These are phyloP conservation scores for Prototheca cutis DNA, from an alignment of 163 green algal genomes.

Conservation along the genomic window DNA sequence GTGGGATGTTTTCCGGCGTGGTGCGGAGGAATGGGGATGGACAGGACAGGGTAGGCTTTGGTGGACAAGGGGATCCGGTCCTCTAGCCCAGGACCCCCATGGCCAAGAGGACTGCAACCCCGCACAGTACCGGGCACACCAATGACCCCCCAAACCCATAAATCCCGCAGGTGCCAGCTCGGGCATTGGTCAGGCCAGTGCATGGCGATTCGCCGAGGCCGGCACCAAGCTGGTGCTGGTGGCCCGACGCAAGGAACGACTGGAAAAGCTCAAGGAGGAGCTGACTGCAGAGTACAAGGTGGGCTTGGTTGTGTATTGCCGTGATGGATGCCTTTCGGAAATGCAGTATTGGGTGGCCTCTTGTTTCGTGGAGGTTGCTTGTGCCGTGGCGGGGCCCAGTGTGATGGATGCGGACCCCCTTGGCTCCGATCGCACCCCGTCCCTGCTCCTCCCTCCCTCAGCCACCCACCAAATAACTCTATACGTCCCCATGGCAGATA, in stretches of 20 bases:
- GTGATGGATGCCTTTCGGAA: not conserved
- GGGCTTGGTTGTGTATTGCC: not conserved
- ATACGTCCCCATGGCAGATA: not conserved
- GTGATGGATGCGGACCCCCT: not conserved
- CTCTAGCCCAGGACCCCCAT: too few species aligned
- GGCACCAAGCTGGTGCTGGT: constrained; percentile 53
- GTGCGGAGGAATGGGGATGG: too few species aligned
- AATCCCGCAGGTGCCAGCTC: constrained; percentile 36
- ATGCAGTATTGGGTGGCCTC: not conserved
- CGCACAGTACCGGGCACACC: too few species aligned
- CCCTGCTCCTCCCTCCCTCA: not conserved
- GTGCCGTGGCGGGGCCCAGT: not conserved
- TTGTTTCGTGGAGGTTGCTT: not conserved
- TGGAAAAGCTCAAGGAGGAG: constrained; percentile 33
- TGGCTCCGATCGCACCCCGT: not conserved
- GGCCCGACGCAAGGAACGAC: constrained; percentile 41
- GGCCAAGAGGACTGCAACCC: too few species aligned
- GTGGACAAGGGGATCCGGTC: too few species aligned
- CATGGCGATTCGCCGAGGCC: constrained; percentile 50
- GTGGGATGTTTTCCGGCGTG: too few species aligned
- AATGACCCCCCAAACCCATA: not conserved
- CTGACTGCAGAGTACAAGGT: constrained; percentile 25
- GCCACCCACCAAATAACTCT: not conserved
- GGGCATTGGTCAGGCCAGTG: constrained; percentile 56
- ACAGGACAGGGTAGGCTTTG: too few species aligned